Conservation (phyloP, 192 early-diverging fungal genomes). For the Geranomyces michiganensis region DNA sequence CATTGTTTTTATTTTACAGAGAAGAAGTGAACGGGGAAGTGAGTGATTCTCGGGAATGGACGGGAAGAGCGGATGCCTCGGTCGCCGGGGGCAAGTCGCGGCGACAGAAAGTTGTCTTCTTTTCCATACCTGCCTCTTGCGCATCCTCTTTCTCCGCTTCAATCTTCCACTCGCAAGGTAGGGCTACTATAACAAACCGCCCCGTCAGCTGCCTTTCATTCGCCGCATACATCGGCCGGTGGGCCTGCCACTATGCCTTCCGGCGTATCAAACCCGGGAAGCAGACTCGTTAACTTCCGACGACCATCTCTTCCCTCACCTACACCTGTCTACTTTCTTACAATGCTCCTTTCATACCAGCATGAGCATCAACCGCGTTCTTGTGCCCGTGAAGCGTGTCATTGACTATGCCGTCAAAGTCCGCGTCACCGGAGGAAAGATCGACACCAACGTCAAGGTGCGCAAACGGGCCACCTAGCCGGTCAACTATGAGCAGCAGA, state of each 20-base stretch:
- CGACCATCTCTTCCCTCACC: background rate
- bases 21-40: background rate
- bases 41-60: background rate
- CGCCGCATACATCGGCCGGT: too few relatives aligned
- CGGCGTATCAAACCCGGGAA: too few relatives aligned
- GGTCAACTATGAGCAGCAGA: background rate
- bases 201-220: too few relatives aligned
- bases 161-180: too few relatives aligned
- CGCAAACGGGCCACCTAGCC: background rate
- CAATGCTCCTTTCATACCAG: background rate
- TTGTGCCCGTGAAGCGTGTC: constrained; percentile 95
- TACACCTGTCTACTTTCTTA: background rate
- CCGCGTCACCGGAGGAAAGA: constrained; percentile 87
- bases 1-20: constrained; percentile 2
- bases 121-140: too few relatives aligned
- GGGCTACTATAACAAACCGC: too few relatives aligned
- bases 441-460: constrained; percentile 91
- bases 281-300: constrained; percentile 3
- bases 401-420: constrained; percentile 99
- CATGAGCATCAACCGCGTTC: constrained; percentile 45
- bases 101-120: too few relatives aligned
- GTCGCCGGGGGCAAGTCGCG: too few relatives aligned
- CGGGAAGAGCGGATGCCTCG: too few relatives aligned
- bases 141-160: too few relatives aligned
- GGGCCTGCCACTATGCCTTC: too few relatives aligned